Percentiles rank a stretch among this genome's conserved stretches.
These are phyloP conservation scores for Aureobasidium vineae DNA, from an alignment of 2,329 filamentous ascomycete species.

Conservation along the genomic window DNA sequence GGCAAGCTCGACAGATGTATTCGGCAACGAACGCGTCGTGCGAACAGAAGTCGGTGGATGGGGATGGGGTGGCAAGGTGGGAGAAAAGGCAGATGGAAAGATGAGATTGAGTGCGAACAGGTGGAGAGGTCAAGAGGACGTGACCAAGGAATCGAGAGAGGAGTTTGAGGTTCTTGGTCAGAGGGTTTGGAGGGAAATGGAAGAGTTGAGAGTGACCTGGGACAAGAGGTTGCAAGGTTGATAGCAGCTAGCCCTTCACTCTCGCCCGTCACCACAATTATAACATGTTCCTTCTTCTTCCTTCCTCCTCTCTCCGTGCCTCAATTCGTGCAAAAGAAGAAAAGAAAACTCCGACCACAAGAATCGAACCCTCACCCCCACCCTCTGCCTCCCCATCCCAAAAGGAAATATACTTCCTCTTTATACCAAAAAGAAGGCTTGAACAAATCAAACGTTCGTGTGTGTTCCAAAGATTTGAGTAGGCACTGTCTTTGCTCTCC, in stretches of 20 bases:
- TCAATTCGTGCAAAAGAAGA: neutral
- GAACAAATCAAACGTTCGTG: constrained; percentile 6
- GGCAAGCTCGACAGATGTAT: constrained; percentile 68
- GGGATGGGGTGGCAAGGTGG: constrained; percentile 62
- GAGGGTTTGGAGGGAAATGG: constrained; percentile 44
- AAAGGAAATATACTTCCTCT: neutral
- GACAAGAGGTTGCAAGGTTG: constrained; percentile 41
- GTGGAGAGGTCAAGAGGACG: constrained; percentile 56
- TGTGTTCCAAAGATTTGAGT: constrained; percentile 24
- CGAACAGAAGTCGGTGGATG: constrained; percentile 84
- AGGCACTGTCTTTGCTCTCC: constrained; percentile 26
- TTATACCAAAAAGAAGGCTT: constrained; percentile 10
- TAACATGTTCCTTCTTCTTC: neutral
- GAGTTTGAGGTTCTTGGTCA: constrained; percentile 65
- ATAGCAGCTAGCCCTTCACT: neutral
- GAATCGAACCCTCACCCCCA: neutral
- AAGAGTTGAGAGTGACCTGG: constrained; percentile 39
- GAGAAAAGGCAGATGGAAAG: constrained; percentile 46
- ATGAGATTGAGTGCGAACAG: constrained; percentile 54
- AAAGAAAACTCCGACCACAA: neutral
- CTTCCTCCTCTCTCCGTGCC: neutral
- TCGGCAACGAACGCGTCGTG: constrained; percentile 61
- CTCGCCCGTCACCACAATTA: neutral
- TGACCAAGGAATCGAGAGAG: constrained; percentile 68
- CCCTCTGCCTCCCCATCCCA: neutral